Base-by-base conservation (phyloP, 192 early-diverging fungal genomes). In the Martensiomyces pterosporus region DNA sequence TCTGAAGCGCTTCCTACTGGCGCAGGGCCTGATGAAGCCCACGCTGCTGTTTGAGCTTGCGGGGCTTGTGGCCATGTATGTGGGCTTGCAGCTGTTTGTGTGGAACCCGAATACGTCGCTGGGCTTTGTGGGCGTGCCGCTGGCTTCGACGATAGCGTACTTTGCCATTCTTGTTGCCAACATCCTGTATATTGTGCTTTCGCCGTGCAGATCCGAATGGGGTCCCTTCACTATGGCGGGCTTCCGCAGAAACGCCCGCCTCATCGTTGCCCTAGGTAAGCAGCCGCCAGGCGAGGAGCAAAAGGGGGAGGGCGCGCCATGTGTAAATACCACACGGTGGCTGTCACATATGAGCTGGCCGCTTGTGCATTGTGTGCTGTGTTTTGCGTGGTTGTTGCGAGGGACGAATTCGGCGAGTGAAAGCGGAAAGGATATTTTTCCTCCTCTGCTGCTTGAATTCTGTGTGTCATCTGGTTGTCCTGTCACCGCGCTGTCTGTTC, bases 21-120 rank as follows among this genome's bases (percentile, higher is more conserved):
- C 86, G 0, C 94, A 98, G 64, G 92, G 89, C 48, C 85, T 89
- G 53, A 94, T 98, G 94, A 74, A 81, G 14, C 89, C 90, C 0
- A 80, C 75, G 4, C 84, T 92, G 32, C 76, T 80, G 40, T 82
- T 93, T 39, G 80, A 91, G 23, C 37, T 81, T 10, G 64, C 89
- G 27, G 88, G 84, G 0, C 58, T 86, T 9, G 82, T 80, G 7
- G 40, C 87, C 27, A 93, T 91, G 67, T 67, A 84, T 5, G 43
- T 86, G 33, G 58, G 90, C 32, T 88, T 92, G 52, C 93, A 85
- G 44, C 17, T 80, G 0, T 57, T 98, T 38, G 91, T 96, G 16
- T 77, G 78, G 64, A 64, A 54, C 32, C 57, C 67, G 1, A 48
- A 25, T 1, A 53, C 66, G n/a, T 39, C 67, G 2, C 38, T 91